Base-by-base conservation (phyloP, 1,284 basidiomycete genomes). In the Trametes sp. region DNA sequence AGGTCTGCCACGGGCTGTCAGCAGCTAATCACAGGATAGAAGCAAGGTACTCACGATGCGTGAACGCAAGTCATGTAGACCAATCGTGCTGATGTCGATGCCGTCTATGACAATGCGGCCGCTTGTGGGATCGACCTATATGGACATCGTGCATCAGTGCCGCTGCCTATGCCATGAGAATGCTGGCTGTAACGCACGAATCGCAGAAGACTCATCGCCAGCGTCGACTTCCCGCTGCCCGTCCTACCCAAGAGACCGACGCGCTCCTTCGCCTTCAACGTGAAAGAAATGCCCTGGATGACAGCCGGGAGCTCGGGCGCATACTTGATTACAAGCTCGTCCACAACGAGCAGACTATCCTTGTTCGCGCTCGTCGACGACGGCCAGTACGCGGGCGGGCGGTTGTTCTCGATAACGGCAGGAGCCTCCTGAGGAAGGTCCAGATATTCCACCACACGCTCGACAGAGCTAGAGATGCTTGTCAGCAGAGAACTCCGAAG, bases 391-490 rank as follows among this genome's bases (percentile, higher is more conserved):
- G 94, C 93, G 0, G 93, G 93, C 1, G 87, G 87, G 5, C 89
- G 84, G 54, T 82, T 82, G 0, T 82, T 82, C 60, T 89, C 86
- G 53, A 94, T 88, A 59, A 90, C 72, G 0, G 88, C 81, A 1
- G 94, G 88, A 4, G 94, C 88, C 73, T 96, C 95, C 72, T 93
- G 91, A 0, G 93, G 92, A n/a, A 96, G 81, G 56, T 92, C 84
- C 21, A 96, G 84, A 72, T 96, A 97, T 78, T 97, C 95, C 4
- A 93, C 86, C 8, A 96, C 84, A 61, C 95, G 89, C 76, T 98
- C 96, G 7, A 97, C 90, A 8, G 87, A 87, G 76, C 93, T 92
- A 70, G 13, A 53, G 36, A 31, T 2, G 11, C n/a, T 23, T 4
- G 9, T 44, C 33, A 50, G 31, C 46, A 26, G 28, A n/a, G 8